Percentiles rank a stretch among this genome's conserved stretches.
These are phyloP conservation scores for Aspergillus uvarum DNA, from an alignment of 2,329 filamentous ascomycete species.

Conservation along the genomic window DNA sequence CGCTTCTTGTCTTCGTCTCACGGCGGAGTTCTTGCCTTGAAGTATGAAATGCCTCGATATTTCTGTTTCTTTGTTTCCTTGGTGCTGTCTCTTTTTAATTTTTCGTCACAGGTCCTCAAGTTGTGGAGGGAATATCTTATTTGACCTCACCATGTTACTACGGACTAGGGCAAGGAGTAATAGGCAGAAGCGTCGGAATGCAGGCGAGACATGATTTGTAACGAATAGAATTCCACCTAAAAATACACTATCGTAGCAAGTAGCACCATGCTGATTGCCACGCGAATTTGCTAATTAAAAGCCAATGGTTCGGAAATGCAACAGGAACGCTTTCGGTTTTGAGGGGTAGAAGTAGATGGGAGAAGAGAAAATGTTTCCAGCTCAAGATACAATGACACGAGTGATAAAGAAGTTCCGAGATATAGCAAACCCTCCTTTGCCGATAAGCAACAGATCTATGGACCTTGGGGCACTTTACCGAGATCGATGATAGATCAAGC, in stretches of 20 bases:
- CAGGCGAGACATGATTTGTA: not conserved
- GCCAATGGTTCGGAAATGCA: not conserved
- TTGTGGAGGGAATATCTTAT: no score
- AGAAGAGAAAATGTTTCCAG: slow-evolving; percentile 2
- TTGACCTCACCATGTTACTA: no score
- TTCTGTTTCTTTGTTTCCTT: no score
- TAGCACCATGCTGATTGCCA: not conserved
- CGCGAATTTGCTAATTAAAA: not conserved
- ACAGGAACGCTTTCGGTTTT: not conserved
- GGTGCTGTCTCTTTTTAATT: no score
- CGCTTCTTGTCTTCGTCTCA: no score
- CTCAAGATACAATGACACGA: not conserved
- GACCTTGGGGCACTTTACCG: slow-evolving; percentile 15
- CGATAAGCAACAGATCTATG: no score
- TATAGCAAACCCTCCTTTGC: not conserved
- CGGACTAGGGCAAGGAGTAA: not conserved
- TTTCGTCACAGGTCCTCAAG: no score
- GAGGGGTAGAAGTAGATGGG: not conserved
- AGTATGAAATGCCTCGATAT: no score
- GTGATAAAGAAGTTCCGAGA: not conserved
- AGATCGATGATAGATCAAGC: slow-evolving; percentile 34
- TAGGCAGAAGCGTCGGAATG: not conserved
- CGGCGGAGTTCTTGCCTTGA: no score
- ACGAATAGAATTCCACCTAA: not conserved
- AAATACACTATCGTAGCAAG: not conserved